These are phyloP conservation scores for Trichoderma lentiforme DNA, from an alignment of 2,329 filamentous ascomycete genomes.

Conservation along the genomic window DNA sequence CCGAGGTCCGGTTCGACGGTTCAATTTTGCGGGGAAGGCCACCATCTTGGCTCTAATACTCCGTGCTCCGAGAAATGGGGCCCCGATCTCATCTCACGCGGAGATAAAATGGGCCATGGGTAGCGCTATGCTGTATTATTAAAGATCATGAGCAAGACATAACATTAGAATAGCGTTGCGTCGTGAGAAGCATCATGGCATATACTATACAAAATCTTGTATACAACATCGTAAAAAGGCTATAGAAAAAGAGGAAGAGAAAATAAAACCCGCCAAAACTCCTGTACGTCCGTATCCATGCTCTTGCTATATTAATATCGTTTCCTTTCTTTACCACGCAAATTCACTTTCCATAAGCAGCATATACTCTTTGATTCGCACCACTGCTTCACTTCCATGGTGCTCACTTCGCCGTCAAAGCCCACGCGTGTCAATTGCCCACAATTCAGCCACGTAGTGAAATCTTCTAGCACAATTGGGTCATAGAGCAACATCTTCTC, in stretches of 20 bases:
- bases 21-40: background rate
- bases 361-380: slow-evolving; percentile 85
- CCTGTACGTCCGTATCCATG: background rate
- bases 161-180: background rate
- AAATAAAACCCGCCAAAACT: background rate
- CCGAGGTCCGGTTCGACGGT: slow-evolving; percentile 8
- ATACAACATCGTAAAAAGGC: background rate
- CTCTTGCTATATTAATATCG: slow-evolving; percentile 28
- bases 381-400: slow-evolving; percentile 76
- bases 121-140: background rate
- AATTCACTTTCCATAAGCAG: slow-evolving; percentile 67
- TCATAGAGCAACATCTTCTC: slow-evolving; percentile 95
- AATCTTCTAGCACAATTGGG: slow-evolving; percentile 81
- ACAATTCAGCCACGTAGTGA: slow-evolving; percentile 77
- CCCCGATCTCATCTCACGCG: background rate
- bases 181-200: background rate
- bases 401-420: slow-evolving; percentile 62
- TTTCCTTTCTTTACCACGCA: slow-evolving; percentile 53
- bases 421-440: slow-evolving; percentile 61
- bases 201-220: background rate
- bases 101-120: background rate
- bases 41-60: background rate
- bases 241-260: background rate
- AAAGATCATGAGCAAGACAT: background rate
- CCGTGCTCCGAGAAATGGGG: slow-evolving; percentile 5